A percentile compares a stretch with the other conserved stretches of the same genome.
phyloP scores from a whole-genome alignment of 768 basidiomycete genomes.

The Epithele typhae region DNA sequence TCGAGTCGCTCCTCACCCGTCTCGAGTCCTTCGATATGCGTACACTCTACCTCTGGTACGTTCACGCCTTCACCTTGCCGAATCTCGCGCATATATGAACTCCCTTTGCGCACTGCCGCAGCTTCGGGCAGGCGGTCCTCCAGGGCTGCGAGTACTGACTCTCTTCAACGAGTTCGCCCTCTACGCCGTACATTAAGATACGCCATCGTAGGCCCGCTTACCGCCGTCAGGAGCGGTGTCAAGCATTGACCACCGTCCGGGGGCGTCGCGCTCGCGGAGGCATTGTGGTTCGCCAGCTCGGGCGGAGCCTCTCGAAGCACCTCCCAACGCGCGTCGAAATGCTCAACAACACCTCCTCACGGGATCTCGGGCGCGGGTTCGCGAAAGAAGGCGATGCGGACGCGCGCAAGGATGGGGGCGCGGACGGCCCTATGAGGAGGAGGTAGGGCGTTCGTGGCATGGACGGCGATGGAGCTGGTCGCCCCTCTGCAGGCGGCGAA shows the following conservation, averaged over 20 bases:
- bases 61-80: conserved; percentile 2
- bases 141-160: conserved; percentile 64
- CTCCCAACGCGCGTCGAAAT: too few relatives aligned
- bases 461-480: too few relatives aligned
- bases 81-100: not conserved
- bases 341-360: too few relatives aligned
- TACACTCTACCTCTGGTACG: conserved; percentile 55
- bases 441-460: too few relatives aligned
- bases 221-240: too few relatives aligned
- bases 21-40: conserved; percentile 56
- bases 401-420: too few relatives aligned
- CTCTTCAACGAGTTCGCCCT: conserved; percentile 57
- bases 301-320: not conserved
- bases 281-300: conserved; percentile 42
- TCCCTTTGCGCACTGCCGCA: conserved; percentile 28
- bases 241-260: conserved; percentile 41
- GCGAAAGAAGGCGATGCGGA: too few relatives aligned
- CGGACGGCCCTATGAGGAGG: too few relatives aligned
- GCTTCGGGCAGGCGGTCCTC: conserved; percentile 66
- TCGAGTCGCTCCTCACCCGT: conserved; percentile 53
- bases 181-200: conserved; percentile 49
- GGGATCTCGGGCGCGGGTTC: too few relatives aligned
- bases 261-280: conserved; percentile 47
- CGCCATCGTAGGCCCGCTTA: conserved; percentile 52
- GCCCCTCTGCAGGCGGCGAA: too few relatives aligned